Evolutionary conservation across 23 red algal genomes (phyloP), one percentile per base, ranked within the genome.

Genomic region (Gracilariopsis chorda): DNA sequence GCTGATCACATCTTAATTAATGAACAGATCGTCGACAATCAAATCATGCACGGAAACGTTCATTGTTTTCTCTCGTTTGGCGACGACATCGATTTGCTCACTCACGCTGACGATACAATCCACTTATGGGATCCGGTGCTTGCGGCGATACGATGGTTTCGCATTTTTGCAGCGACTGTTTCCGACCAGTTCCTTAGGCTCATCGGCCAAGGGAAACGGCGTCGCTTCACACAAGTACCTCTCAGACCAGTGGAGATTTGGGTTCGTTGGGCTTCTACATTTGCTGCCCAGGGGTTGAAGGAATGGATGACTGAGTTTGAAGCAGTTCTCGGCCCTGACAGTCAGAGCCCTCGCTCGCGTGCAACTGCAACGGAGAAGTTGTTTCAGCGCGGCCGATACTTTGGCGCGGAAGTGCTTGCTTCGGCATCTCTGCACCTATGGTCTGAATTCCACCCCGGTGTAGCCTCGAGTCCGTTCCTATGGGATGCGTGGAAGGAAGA

Each of bases 21-120:
- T 62, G 82, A 87, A 17, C 51, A 57, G 20, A 74, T 87, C 3
- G 60, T 87, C 60, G 82, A 87, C 63, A 87, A 87, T 42, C 82
- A 87, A 51, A 87, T 87, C 48, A 43, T 87, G 47, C 48, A 87
- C 21, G 82, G 82, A 37, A 40, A 70, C 33, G 16, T 70, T 13
- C 61, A 53, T 28, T 68, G 62, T 53, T 70, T 33, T 30, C 19
- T 70, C 43, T 59, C 60, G 3, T 72, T 35, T n/a, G 34, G 65
- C 32, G 21, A 70, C n/a, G 17, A 80, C 4, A 41, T 52, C 45
- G 21, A 53, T 47, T 19, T 80, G 40, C 52, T 52, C 65, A 70
- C 39, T 7, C 62, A 67, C 33, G 82, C 41, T 3, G 53, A 52
- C 19, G 48, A 48, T 10, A 56, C 17, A 25, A 33, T 57, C 24